Percentiles rank a stretch among this genome's conserved stretches.
These are phyloP conservation scores for Sanghuangporus sanghuang DNA, from an alignment of 1,284 basidiomycete genomes.

Conservation along the genomic window DNA sequence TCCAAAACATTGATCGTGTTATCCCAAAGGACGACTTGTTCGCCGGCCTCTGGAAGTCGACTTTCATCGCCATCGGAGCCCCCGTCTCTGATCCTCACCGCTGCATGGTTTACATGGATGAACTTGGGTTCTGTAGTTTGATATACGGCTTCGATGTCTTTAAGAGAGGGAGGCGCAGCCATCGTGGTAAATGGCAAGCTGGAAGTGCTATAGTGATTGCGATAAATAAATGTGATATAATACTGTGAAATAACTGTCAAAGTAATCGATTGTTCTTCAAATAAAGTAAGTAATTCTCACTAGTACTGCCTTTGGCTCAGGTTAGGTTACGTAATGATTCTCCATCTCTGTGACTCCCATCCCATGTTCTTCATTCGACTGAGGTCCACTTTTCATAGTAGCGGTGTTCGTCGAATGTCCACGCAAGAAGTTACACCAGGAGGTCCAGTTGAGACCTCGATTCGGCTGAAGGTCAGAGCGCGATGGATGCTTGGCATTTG, in stretches of 20 bases:
- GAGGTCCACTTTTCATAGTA: neutral
- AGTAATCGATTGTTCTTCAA: neutral
- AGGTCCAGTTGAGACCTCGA: constrained; percentile 43
- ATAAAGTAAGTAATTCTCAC: neutral
- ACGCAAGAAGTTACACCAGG: neutral
- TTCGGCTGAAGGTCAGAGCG: constrained; percentile 46
- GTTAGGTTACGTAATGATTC: neutral
- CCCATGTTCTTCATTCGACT: neutral
- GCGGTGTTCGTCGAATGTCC: neutral
- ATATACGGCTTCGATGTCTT: neutral
- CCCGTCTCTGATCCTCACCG: neutral
- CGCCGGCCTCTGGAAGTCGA: neutral
- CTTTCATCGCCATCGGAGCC: constrained; percentile 12
- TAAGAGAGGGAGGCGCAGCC: neutral
- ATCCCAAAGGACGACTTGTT: neutral
- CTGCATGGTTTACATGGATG: neutral
- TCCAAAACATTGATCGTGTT: neutral
- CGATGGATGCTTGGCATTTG: neutral
- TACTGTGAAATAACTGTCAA: neutral
- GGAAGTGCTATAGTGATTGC: neutral
- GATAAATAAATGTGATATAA: neutral
- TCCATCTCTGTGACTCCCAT: neutral
- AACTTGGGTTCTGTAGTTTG: neutral
- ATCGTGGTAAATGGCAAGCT: neutral
- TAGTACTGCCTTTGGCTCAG: neutral